These are phyloP conservation scores for Clitopilus passeckerianus DNA, from an alignment of 768 basidiomycete species.

Conservation along the genomic window DNA sequence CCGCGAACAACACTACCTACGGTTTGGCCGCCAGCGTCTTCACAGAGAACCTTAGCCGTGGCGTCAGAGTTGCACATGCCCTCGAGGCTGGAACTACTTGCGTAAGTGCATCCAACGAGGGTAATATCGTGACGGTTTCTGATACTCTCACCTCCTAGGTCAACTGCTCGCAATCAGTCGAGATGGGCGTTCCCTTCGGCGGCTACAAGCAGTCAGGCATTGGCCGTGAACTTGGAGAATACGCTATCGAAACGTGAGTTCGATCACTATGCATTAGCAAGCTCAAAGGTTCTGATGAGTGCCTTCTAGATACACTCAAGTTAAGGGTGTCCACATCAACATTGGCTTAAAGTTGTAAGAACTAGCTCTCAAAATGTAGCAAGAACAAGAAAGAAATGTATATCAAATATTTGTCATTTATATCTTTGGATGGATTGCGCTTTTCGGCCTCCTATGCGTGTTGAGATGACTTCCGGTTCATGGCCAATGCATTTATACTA, in stretches of 20 bases:
- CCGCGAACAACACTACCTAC: constrained; percentile 15
- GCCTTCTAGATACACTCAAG: constrained; percentile 36
- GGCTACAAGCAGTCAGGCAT: constrained; percentile 22
- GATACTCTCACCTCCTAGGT: too few species aligned
- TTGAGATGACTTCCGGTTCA: too few species aligned
- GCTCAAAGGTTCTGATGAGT: background rate
- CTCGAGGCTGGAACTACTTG: constrained; percentile 17
- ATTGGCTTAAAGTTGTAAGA: constrained; percentile 22
- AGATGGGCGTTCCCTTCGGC: constrained; percentile 17
- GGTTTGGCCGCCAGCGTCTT: constrained; percentile 17
- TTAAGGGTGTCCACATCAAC: constrained; percentile 55
- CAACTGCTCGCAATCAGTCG: constrained; percentile 12
- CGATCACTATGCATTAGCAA: background rate
- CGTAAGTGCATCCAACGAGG: constrained; percentile 1
- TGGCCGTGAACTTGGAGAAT: constrained; percentile 20
- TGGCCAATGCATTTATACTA: background rate
- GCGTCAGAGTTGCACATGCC: constrained; percentile 17
- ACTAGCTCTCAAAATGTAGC: too few species aligned
- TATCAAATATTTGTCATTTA: background rate
- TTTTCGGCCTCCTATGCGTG: too few species aligned
- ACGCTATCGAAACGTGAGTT: constrained; percentile 19
- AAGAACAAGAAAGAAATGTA: background rate
- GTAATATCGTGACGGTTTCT: background rate
- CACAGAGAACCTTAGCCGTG: constrained; percentile 14
- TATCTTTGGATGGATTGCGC: background rate